Evolutionary conservation across 1,139 yeast species (phyloP), one percentile per base, ranked within the genome.

Genomic region (Protomyces macrosporus): DNA sequence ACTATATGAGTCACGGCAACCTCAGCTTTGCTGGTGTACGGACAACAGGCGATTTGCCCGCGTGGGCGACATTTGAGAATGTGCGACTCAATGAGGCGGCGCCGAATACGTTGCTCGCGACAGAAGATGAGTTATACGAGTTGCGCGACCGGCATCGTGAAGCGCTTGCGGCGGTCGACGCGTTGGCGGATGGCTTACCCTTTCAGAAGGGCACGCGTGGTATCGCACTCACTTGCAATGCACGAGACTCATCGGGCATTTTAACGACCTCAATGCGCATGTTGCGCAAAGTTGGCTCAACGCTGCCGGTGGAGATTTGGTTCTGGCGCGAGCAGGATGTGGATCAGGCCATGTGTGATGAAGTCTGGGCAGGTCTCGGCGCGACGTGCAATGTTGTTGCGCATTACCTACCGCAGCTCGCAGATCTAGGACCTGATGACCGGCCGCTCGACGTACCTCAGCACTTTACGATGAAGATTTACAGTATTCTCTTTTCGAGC

Each of bases 401-500:
- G 71, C 95, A 95, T 0, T 88, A 85, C 72, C 54, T 56, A 36
- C 60, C 60, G 48, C 48, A 45, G 10, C 30, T 6, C 12, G 23
- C 32, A 10, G 54, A 56, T n/a, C 9, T 39, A 7, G 37, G 45
- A 9, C 23, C 39, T 4, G 7, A 34, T 3, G 60, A 52, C 35
- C 9, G 14, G 7, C 60, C 60, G 6, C 60, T 56, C 16, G 60
- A 56, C 35, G 23, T 37, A 12, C 37, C 60, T 1, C 60, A 56
- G 32, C 60, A 56, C 33, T 56, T 56, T 32, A 95, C 88, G 71
- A 86, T 85, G 75, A 90, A 89, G 73, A 86, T 88, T 0, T 75
- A 89, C 68, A 91, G 96, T 0, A 74, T 89, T 52, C 77, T 89
- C 64, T 82, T 87, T 14, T 86, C 91, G 57, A 82, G 88, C 68